Base-by-base conservation (phyloP, 2,329 filamentous ascomycete genomes). In the Penicillium digitatum region DNA sequence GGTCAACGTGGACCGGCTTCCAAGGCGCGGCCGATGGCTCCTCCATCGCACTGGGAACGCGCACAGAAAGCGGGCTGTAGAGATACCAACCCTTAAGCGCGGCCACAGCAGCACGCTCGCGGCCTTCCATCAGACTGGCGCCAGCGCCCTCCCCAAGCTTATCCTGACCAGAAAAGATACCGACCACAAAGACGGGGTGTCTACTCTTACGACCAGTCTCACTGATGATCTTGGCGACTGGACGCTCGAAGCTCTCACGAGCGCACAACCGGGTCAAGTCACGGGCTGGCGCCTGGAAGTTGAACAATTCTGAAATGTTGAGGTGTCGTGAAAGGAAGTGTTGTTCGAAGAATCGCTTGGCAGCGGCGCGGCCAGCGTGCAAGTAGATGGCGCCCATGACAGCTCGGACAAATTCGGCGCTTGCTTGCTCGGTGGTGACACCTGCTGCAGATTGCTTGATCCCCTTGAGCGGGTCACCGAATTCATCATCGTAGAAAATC, bases 11-110 rank as follows among this genome's bases (percentile, higher is more conserved):
- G 50, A 81, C 82, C 2, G 87, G 83, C 73, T 82, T 82, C 86
- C 86, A 90, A 5, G 82, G 78, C 66, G 76, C 76, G 40, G 84
- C 83, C 44, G 78, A 81, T 60, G 83, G 78, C 51, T 81, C 78
- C 62, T 88, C 80, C 77, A 83, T 87, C 60, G 89, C 85, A 69
- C 87, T 89, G 24, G 87, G 87, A 58, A 90, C 79, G 55, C 81
- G 80, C 47, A 85, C 82, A 60, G 83, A 76, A 63, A 82, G 69
- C 1, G 94, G 93, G 72, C 87, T 92, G 78, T 99, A 99, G 50
- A 99, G 79, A 74, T 99, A 99, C 94, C 94, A 99, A 6, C 87
- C 82, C 80, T 96, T 95, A 69, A 99, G 79, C 18, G 91, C 87
- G 60, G 88, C 87, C 67, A 95, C 92, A 35, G 89, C 85, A 20